phyloP scores from a whole-genome alignment of 768 basidiomycete genomes.

The Kondoa malvinella region DNA sequence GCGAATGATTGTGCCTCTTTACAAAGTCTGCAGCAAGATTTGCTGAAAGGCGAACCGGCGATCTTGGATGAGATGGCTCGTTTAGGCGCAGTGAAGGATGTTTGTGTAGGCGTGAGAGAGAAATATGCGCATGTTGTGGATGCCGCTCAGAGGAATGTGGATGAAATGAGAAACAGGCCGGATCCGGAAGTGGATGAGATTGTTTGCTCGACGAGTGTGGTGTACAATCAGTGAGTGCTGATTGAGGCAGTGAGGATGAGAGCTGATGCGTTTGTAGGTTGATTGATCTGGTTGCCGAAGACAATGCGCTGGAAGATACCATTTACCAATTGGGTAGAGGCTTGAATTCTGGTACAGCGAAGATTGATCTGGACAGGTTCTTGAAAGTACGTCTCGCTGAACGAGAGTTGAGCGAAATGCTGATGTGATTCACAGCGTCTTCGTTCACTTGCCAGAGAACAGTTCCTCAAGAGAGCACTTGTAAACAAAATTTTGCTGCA shows the following conservation, averaged over 20 bases:
- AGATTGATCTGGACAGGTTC: constrained; percentile 87
- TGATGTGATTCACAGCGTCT: constrained; percentile 42
- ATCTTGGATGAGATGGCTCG: constrained; percentile 92
- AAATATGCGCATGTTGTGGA: constrained; percentile 49
- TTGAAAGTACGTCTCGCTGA: constrained; percentile 45
- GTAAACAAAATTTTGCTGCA: constrained; percentile 61
- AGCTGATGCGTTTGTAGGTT: constrained; percentile 40
- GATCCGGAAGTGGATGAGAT: constrained; percentile 93
- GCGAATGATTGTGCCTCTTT: constrained; percentile 53
- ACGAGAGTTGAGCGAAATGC: neutral
- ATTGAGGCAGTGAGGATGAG: neutral
- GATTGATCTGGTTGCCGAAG: constrained; percentile 94
- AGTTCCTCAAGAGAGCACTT: constrained; percentile 89
- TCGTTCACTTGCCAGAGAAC: constrained; percentile 77
- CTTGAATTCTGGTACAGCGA: constrained; percentile 47
- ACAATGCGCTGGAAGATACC: constrained; percentile 95
- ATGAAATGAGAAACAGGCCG: constrained; percentile 61
- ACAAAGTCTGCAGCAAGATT: constrained; percentile 62
- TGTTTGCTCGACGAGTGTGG: constrained; percentile 84
- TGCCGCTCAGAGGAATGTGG: constrained; percentile 53
- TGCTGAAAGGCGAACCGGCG: constrained; percentile 76
- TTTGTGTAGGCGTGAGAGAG: constrained; percentile 61
- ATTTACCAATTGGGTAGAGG: constrained; percentile 92
- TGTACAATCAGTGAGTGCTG: constrained; percentile 74
- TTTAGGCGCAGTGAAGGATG: constrained; percentile 76